Base-by-base conservation (phyloP, 306 rosid genomes). In the Cicer yamashitae region DNA sequence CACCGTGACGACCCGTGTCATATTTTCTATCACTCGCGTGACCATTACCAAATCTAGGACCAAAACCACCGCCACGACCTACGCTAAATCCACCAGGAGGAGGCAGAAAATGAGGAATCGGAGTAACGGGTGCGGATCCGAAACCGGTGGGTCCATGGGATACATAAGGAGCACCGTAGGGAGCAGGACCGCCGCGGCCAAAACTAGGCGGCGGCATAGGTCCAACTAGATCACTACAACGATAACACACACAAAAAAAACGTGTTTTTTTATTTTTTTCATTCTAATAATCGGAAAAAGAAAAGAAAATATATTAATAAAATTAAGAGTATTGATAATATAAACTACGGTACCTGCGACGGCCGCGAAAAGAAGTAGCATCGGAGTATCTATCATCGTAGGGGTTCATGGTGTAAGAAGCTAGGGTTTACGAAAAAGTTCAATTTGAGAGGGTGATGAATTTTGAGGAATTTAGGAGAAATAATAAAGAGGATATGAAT, bases 321-420 rank as follows among this genome's bases (percentile, higher is more conserved):
- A 30, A 30, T 30, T 3, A 4, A 30, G 37, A 30, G 3, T 3
- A 5, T 3, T 15, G 10, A 3, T n/a, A 25, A 10, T 12, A 34
- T 46, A 44, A 17, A 10, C 0, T 6, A n/a, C 8, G 14, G 7
- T 70, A 94, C 98, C 96, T 88, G 74, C 91, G 92, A 63, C 94
- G 98, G 60, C 86, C 86, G 41, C 97, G 94, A 66, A 87, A 94
- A 62, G 98, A 91, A 70, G 78, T 63, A 7, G 92, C 66, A 69
- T 91, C 96, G 47, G 86, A 58, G 77, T 86, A 84, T 51, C 98
- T 73, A 58, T 74, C 81, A 74, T 91, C 97, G 88, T 79, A 81
- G 14, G 81, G 80, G 50, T 82, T 82, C 98, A 94, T 94, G 47
- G 79, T 8, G 45, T n/a, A 34, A 54, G 67, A 72, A 0, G 34